phyloP scores from a whole-genome alignment of 2,329 filamentous ascomycete species.

The Fusarium zealandicum region DNA sequence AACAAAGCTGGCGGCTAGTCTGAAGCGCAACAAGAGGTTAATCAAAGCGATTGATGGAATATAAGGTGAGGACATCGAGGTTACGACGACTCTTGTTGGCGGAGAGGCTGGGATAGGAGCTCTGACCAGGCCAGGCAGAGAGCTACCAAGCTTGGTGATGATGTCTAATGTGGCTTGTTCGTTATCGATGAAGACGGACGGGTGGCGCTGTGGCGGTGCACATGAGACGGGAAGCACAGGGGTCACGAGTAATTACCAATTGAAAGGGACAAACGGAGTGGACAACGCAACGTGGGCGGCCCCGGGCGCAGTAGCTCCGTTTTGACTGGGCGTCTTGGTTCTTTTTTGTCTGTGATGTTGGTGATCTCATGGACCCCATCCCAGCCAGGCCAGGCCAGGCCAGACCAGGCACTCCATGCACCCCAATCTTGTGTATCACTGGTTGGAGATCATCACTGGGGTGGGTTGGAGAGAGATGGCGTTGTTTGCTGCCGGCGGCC shows the following conservation, averaged over 20 bases:
- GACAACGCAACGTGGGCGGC: constrained; percentile 18
- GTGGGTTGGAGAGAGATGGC: constrained; percentile 13
- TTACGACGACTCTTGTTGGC: constrained; percentile 12
- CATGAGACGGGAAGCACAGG: constrained; percentile 11
- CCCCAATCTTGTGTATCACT: constrained; percentile 27
- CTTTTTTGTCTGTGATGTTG: constrained; percentile 15
- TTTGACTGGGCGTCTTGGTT: constrained; percentile 12
- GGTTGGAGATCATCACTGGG: constrained; percentile 19
- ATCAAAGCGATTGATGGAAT: not conserved
- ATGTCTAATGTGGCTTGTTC: constrained; percentile 24
- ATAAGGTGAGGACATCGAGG: not conserved
- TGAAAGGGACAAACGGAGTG: constrained; percentile 13
- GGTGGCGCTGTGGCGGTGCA: constrained; percentile 28
- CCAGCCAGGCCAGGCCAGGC: constrained; percentile 15
- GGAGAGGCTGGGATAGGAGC: constrained; percentile 22
- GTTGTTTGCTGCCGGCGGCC: constrained; percentile 3
- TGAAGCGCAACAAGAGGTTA: not conserved
- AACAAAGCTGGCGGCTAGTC: not conserved
- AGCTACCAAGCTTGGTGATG: constrained; percentile 12
- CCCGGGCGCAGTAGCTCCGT: constrained; percentile 13
- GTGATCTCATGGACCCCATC: constrained; percentile 29
- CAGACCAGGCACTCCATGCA: constrained; percentile 12
- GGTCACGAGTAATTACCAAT: constrained; percentile 8
- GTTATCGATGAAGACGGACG: not conserved
- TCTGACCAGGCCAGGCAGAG: constrained; percentile 8